Conservation (phyloP, 1,139 yeast species). For the Yamadazyma pseudoaaseri region DNA sequence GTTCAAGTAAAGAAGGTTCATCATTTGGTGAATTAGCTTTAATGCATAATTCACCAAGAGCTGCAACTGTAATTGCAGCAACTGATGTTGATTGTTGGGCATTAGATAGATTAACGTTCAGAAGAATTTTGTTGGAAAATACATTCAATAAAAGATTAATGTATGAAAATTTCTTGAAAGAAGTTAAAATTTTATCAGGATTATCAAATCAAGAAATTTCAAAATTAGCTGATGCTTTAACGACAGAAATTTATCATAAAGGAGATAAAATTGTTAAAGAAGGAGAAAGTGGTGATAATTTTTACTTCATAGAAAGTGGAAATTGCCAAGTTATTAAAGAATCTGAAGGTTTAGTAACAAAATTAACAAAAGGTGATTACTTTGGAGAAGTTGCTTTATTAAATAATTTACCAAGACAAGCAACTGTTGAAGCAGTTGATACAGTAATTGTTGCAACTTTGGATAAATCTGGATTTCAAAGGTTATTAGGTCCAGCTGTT, state of each 20-base stretch:
- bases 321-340: conserved; percentile 66
- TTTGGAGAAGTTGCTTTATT: conserved; percentile 95
- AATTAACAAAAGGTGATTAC: conserved; percentile 79
- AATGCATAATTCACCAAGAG: conserved; percentile 97
- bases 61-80: conserved; percentile 86
- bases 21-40: conserved; percentile 96
- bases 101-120: conserved; percentile 87
- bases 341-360: conserved; percentile 59
- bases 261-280: conserved; percentile 79
- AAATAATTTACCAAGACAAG: conserved; percentile 91
- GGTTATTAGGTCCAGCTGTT: conserved; percentile 91
- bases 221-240: conserved; percentile 91
- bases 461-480: conserved; percentile 89
- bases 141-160: conserved; percentile 86
- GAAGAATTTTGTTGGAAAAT: conserved; percentile 85
- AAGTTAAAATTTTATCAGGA: conserved; percentile 73
- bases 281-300: conserved; percentile 91
- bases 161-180: conserved; percentile 87
- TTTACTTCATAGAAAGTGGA: conserved; percentile 87
- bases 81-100: conserved; percentile 77
- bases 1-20: conserved; percentile 77
- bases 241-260: conserved; percentile 67
- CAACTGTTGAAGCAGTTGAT: conserved; percentile 80
- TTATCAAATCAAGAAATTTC: conserved; percentile 84
- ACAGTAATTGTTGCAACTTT: conserved; percentile 84